Conservation (phyloP, 257 asterid genomes). For the Rubia yunnanensis region DNA sequence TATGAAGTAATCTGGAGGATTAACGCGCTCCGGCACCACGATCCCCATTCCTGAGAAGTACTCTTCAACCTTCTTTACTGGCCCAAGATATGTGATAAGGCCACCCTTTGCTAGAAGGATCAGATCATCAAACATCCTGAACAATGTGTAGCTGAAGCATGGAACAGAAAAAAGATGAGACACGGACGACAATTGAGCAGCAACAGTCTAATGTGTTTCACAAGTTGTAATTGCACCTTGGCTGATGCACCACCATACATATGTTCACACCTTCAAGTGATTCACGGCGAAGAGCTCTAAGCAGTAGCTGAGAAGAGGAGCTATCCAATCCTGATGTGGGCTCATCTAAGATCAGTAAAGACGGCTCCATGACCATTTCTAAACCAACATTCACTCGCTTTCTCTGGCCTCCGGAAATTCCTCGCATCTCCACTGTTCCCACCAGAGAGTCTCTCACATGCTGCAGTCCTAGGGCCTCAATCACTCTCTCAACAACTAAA, state of each 20-base stretch:
- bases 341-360: conserved; percentile 88
- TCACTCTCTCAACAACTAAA: conserved; percentile 83
- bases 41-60: conserved; percentile 86
- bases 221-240: conserved; percentile 42
- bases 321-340: conserved; percentile 99
- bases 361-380: conserved; percentile 99
- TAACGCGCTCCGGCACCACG: conserved; percentile 80
- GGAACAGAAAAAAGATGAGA: conserved; percentile 12
- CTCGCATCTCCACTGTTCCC: conserved; percentile 95
- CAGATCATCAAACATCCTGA: conserved; percentile 95
- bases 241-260: conserved; percentile 98
- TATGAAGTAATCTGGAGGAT: conserved; percentile 93
- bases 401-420: conserved; percentile 98
- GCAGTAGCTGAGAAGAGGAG: conserved; percentile 81
- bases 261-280: conserved; percentile 98
- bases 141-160: conserved; percentile 78
- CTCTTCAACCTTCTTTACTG: conserved; percentile 92
- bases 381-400: conserved; percentile 95
- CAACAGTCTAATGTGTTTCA: not conserved
- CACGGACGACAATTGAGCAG: not conserved
- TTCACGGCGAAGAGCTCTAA: conserved; percentile 97
- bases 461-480: conserved; percentile 90
- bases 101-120: conserved; percentile 99
- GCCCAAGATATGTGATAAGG: conserved; percentile 86
- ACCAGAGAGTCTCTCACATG: conserved; percentile 83